Evolutionary conservation across 176 grass and related monocot genomes (phyloP).

Genomic region (Aegilops longissima): DNA sequence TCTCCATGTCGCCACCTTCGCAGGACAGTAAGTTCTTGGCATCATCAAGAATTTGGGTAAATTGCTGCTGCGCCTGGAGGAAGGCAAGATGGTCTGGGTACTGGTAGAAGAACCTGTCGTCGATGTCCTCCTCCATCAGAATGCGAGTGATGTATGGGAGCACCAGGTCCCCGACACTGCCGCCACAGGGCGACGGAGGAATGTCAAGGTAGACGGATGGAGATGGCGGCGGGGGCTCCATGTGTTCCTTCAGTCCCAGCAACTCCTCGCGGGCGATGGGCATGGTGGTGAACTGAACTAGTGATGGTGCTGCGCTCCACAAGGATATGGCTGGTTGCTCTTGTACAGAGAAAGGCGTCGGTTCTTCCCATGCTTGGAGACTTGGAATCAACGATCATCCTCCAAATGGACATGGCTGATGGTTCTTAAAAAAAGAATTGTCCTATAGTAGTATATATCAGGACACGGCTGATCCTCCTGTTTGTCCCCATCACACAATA

Average conservation of each 20-base stretch:
- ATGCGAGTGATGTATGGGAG: constrained; percentile 33
- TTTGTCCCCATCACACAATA: neutral
- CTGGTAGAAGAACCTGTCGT: constrained; percentile 21
- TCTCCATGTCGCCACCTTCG: neutral
- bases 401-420: neutral
- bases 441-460: constrained; percentile 1
- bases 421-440: neutral
- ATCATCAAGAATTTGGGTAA: constrained; percentile 26
- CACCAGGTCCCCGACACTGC: neutral
- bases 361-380: constrained; percentile 2
- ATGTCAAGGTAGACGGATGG: constrained; percentile 19
- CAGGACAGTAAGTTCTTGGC: neutral
- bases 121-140: constrained; percentile 56
- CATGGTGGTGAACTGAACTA: neutral
- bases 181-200: neutral
- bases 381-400: constrained; percentile 19
- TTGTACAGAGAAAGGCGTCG: constrained; percentile 1
- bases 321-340: constrained; percentile 17
- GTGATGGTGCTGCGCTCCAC: constrained; percentile 3
- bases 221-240: neutral
- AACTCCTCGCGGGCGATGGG: neutral
- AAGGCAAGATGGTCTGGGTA: constrained; percentile 25
- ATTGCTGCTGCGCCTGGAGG: constrained; percentile 40
- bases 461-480: neutral
- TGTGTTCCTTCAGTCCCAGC: neutral